Base-by-base conservation (phyloP, 257 asterid genomes). In the Solanum corneliomulleri region DNA sequence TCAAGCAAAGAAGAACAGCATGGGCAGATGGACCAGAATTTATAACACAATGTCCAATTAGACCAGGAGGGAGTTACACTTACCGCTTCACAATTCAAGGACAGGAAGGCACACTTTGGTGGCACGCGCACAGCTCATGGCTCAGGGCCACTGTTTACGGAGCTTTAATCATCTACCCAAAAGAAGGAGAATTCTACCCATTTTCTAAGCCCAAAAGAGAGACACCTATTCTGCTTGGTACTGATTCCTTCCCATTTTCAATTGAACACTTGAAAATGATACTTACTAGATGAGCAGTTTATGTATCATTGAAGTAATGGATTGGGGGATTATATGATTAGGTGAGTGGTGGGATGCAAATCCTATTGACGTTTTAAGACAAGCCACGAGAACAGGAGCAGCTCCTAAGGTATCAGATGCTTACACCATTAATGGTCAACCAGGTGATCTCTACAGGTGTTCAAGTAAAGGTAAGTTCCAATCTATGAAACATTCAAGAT, bases 91-190 rank as follows among this genome's bases (percentile, higher is more conserved):
- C 95, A 0, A 95, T 96, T 45, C 91, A 92, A 89, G 98, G 94
- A 23, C 99, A 96, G 68, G 98, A 94, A 91, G 99, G 99, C 58
- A 96, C 99, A 1, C 93, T 96, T 3, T 96, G 98, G 98, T 96
- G 99, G 99, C 98, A 96, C 66, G 99, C 99, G 31, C 99, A 96
- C 88, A 96, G 99, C 87, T 96, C 99, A 4, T 96, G 99, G 99
- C 95, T 96, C 78, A 88, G 99, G 80, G 99, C 99, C 86, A 96
- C 98, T 1, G 98, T 96, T 78, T 96, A 96, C 13, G 99, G 99
- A 6, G 97, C 95, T 45, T 27, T 96, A 14, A 87, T 96, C 85
- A 92, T 96, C 86, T 95, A 87, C 62, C 99, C 99, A 23, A 93
- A 76, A 83, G 89, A 87, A 75, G 98, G 98, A 84, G 94, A 92